Conservation (phyloP, 805 yeast species). For the Hanseniaspora lachancei region DNA sequence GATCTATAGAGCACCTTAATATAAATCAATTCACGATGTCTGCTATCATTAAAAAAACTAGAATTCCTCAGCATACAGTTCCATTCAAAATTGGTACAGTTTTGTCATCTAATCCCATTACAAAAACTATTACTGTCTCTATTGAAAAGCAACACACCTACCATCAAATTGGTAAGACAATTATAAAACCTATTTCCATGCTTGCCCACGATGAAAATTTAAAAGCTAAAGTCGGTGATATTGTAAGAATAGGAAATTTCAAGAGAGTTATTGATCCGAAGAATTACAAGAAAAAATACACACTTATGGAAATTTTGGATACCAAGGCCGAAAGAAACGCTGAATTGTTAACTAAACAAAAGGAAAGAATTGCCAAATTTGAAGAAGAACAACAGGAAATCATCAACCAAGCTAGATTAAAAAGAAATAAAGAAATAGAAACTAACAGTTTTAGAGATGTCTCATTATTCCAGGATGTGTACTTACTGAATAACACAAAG, state of each 20-base stretch:
- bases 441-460: constrained; percentile 32
- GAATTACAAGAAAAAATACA: constrained; percentile 46
- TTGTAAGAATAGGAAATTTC: constrained; percentile 82
- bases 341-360: constrained; percentile 60
- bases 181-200: constrained; percentile 66
- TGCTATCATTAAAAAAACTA: not conserved
- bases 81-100: constrained; percentile 12
- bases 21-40: not conserved
- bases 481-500: constrained; percentile 25
- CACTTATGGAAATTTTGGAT: constrained; percentile 80
- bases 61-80: not conserved
- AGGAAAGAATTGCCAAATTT: constrained; percentile 50
- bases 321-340: constrained; percentile 89
- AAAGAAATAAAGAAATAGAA: constrained; percentile 41
- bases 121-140: constrained; percentile 86
- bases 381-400: constrained; percentile 44
- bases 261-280: constrained; percentile 37
- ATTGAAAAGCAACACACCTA: constrained; percentile 68
- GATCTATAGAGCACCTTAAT: not conserved
- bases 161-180: constrained; percentile 57
- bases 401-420: constrained; percentile 38
- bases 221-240: constrained; percentile 85
- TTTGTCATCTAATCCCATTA: constrained; percentile 31
- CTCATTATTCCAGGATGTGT: constrained; percentile 2
- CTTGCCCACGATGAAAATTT: constrained; percentile 90